phyloP scores from a whole-genome alignment of 2,329 filamentous ascomycete genomes.

The Pestalotiopsis sp. region DNA sequence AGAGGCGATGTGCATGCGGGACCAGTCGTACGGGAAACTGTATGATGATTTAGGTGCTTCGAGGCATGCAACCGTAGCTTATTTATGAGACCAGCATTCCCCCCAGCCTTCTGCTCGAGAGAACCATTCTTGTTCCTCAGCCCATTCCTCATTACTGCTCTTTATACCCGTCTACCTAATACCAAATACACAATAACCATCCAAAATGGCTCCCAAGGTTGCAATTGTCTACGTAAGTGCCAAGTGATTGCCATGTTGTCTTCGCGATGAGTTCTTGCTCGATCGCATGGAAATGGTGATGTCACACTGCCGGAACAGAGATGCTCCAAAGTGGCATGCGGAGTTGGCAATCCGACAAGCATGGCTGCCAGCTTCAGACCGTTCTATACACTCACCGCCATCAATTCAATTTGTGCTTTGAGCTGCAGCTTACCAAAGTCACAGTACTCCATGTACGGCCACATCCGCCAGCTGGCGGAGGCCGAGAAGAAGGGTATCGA shows the following conservation, averaged over 20 bases:
- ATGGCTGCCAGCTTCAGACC: not conserved
- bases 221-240: slow-evolving; percentile 1
- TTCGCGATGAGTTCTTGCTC: not conserved
- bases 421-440: not conserved
- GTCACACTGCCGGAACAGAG: not conserved
- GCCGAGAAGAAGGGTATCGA: slow-evolving; percentile 90
- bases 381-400: not conserved
- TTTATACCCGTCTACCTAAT: not conserved
- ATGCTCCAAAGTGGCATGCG: not conserved
- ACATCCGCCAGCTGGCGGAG: slow-evolving; percentile 80
- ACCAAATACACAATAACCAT: not conserved
- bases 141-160: not conserved
- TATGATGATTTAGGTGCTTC: not conserved
- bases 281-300: not conserved
- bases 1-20: too few relatives aligned
- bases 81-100: not conserved
- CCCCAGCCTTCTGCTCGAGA: not conserved
- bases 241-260: not conserved
- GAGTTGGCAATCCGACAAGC: not conserved
- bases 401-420: not conserved
- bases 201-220: slow-evolving; percentile 20
- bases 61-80: not conserved
- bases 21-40: slow-evolving; percentile 1
- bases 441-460: slow-evolving; percentile 93
- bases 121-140: not conserved